Evolutionary conservation across 805 yeast genomes (phyloP), one percentile per base, ranked within the genome.

Genomic region (Danielozyma ontarioensis): DNA sequence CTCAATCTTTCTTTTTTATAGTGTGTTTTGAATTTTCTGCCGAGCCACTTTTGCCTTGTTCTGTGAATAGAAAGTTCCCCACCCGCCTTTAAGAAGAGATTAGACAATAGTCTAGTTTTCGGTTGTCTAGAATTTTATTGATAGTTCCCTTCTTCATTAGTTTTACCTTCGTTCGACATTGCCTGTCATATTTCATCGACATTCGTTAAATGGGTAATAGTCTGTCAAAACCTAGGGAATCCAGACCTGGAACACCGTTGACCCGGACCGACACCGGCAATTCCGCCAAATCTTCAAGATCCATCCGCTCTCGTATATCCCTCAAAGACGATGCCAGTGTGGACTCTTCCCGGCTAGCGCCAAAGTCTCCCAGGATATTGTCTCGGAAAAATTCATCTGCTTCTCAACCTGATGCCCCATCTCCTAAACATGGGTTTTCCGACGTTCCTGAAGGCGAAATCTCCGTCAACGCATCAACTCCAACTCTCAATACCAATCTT

Each of bases 181-280:
- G n/a, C n/a, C n/a, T n/a, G n/a, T n/a, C n/a, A n/a, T n/a, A n/a
- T n/a, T n/a, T n/a, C n/a, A n/a, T n/a, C n/a, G n/a, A n/a, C n/a
- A n/a, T n/a, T n/a, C n/a, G n/a, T n/a, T n/a, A 29, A 27, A 74
- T 74, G 79, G 80, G 79, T 44, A 74, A 74, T 49, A 59, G 70
- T 22, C 59, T 70, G 31, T 72, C 78, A 14, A 73, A 70, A 49
- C 60, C 62, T 25, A 50, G 50, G 30, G 47, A 44, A 25, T 41
- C 35, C 35, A 27, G 34, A 21, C 39, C 41, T 34, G 65, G 62
- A 12, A 48, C 56, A 11, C 74, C 80, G n/a, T 71, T 76, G 48
- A 59, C 73, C 13, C 55, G 81, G 30, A 65, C 75, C 11, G 80
- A 76, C 45, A 77, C 83, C 2, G 66, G 70, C 31, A 70, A 63